Percentiles rank a stretch among this genome's conserved stretches.
These are phyloP conservation scores for Podaxis sp. DNA, from an alignment of 768 basidiomycete species.

Conservation along the genomic window DNA sequence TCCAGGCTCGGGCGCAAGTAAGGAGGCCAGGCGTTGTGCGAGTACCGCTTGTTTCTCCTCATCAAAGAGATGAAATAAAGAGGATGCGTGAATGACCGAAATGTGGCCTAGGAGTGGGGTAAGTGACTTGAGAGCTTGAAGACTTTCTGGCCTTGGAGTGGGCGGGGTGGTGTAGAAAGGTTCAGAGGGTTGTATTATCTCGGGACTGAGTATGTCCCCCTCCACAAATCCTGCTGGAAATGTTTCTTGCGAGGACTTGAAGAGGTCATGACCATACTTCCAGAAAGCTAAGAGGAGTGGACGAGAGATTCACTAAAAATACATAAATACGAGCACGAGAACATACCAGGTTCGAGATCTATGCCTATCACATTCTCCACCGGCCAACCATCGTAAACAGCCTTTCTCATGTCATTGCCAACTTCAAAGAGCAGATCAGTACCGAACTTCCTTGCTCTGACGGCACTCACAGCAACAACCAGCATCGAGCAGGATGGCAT, in stretches of 20 bases:
- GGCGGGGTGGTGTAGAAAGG: constrained; percentile 15
- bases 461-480: constrained; percentile 39
- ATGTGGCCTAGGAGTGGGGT: constrained; percentile 39
- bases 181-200: constrained; percentile 33
- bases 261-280: constrained; percentile 61
- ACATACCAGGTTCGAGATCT: constrained; percentile 32
- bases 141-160: neutral
- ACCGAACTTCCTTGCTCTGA: neutral
- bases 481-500: constrained; percentile 37
- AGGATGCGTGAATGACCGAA: constrained; percentile 42
- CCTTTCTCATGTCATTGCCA: constrained; percentile 38
- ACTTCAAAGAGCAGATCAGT: constrained; percentile 24
- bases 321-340: neutral
- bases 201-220: constrained; percentile 52
- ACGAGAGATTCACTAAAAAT: neutral
- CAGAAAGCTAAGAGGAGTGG: constrained; percentile 43
- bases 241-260: constrained; percentile 45
- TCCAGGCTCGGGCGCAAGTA: constrained; percentile 31
- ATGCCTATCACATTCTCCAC: constrained; percentile 32
- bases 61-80: constrained; percentile 37
- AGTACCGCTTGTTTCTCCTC: constrained; percentile 29
- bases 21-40: constrained; percentile 27
- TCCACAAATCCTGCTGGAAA: constrained; percentile 55
- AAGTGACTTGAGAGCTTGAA: constrained; percentile 20
- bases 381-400: constrained; percentile 38